Evolutionary conservation across 495 filamentous ascomycete species (phyloP).

Genomic region (Tuber magnatum): DNA sequence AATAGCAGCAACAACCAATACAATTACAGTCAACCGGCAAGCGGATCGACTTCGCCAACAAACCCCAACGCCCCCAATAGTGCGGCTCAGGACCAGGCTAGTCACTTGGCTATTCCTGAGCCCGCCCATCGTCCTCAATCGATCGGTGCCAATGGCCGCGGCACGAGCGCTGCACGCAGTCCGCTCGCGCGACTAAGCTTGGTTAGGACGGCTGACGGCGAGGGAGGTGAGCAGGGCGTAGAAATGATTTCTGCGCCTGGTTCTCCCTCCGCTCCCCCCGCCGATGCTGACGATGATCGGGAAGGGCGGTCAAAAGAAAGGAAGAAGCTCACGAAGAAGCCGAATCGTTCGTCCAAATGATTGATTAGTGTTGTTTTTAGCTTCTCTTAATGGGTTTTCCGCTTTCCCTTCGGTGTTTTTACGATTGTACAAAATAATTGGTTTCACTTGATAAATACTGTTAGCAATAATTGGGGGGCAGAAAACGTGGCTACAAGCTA

Average conservation of each 20-base stretch:
- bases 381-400: neutral
- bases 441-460: conserved; percentile 1
- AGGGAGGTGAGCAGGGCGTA: conserved; percentile 34
- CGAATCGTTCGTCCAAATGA: conserved; percentile 26
- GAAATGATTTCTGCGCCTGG: conserved; percentile 25
- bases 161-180: conserved; percentile 33
- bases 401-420: neutral
- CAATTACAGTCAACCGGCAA: conserved; percentile 34
- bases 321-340: conserved; percentile 38
- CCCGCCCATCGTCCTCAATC: conserved; percentile 21
- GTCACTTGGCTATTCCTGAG: conserved; percentile 36
- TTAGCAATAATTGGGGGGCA: neutral
- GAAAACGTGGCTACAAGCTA: neutral
- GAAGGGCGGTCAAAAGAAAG: conserved; percentile 37
- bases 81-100: conserved; percentile 10
- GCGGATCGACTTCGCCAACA: conserved; percentile 27
- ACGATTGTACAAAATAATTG: conserved; percentile 4
- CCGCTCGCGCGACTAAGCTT: conserved; percentile 39
- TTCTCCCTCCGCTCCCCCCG: conserved; percentile 3
- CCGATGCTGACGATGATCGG: conserved; percentile 31
- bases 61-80: conserved; percentile 11
- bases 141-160: conserved; percentile 17
- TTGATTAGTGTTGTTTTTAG: neutral
- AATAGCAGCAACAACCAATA: conserved; percentile 31
- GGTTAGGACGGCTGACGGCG: conserved; percentile 36